Base-by-base conservation (phyloP, 176 grass and related monocot genomes). In the Oryza glaberrima region DNA sequence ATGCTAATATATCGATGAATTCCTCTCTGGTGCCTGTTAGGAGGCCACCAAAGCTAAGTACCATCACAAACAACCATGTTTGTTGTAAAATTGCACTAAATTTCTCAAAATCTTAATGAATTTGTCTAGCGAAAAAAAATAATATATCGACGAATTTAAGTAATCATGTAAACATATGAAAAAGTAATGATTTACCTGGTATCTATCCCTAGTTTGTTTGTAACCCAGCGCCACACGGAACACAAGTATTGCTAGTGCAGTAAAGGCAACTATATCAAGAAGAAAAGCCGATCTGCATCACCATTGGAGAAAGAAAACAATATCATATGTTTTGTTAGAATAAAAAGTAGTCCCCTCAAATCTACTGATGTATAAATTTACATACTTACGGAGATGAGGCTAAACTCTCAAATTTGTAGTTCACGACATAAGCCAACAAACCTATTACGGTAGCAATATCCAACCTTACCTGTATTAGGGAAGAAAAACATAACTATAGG, bases 371-470 rank as follows among this genome's bases (percentile, higher is more conserved):
- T 23, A 61, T 22, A 61, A 40, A 82, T 85, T 87, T 77, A 95
- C 89, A 98, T 90, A 92, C 93, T 88, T 98, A 98, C 96, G 96
- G 96, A 83, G 93, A 98, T 51, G 96, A 93, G 32, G 83, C 91
- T 79, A 98, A 94, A 79, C 82, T 95, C 87, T 95, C 89, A 79
- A 98, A 98, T 77, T 92, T 98, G 67, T 98, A 98, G 90, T 98
- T 98, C 20, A 98, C 86, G 19, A 90, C 85, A 75, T 92, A 98
- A 40, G 96, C 93, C 80, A 95, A 86, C 74, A 90, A 78, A 58
- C 96, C 96, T 88, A 98, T 41, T 60, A 94, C 71, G 0, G 91
- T 90, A 85, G 93, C 96, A 77, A 94, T 75, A 83, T 98, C 96
- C 67, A 98, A 72, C 64, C 96, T 88, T 79, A 98, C 87, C 93